A percentile compares a stretch with the other conserved stretches of the same genome.
These are phyloP conservation scores for Microdochium bolleyi DNA, from an alignment of 2,329 filamentous ascomycete species.

Conservation along the genomic window DNA sequence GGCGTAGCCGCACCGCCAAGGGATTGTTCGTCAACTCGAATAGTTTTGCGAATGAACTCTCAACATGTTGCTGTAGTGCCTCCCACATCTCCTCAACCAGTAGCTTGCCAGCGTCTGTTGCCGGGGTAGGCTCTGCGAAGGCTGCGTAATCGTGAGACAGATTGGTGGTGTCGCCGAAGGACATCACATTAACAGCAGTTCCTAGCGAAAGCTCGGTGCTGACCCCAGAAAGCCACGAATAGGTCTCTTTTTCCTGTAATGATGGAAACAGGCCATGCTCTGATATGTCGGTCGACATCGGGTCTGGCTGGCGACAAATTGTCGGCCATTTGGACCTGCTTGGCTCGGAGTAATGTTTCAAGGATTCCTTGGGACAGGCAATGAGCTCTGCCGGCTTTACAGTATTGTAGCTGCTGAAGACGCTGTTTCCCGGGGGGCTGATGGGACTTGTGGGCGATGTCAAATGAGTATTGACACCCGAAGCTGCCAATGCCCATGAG, in stretches of 20 bases:
- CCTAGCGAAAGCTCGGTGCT: conserved; percentile 24
- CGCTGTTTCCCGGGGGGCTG: conserved; percentile 19
- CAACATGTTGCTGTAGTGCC: conserved; percentile 35
- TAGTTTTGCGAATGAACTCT: conserved; percentile 34
- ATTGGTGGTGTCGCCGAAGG: conserved; percentile 17
- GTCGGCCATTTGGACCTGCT: neutral
- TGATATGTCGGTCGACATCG: neutral
- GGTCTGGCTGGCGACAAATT: neutral
- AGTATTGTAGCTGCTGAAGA: neutral
- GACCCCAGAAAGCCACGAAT: conserved; percentile 22
- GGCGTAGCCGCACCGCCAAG: conserved; percentile 30
- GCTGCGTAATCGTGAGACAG: conserved; percentile 1
- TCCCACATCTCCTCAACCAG: conserved; percentile 37
- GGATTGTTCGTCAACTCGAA: conserved; percentile 28
- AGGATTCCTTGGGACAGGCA: conserved; percentile 11
- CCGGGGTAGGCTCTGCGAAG: conserved; percentile 9
- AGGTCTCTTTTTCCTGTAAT: conserved; percentile 14
- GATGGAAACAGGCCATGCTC: conserved; percentile 10
- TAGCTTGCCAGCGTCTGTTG: conserved; percentile 21
- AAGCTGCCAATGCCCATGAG: conserved; percentile 26
- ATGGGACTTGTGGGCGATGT: conserved; percentile 36
- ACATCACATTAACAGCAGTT: conserved; percentile 25
- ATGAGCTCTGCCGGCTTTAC: neutral
- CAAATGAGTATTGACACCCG: conserved; percentile 32
- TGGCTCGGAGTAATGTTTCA: neutral